A percentile compares a stretch with the other conserved stretches of the same genome.
phyloP scores from a whole-genome alignment of 768 basidiomycete species.

The Melanogaster broomeanus region DNA sequence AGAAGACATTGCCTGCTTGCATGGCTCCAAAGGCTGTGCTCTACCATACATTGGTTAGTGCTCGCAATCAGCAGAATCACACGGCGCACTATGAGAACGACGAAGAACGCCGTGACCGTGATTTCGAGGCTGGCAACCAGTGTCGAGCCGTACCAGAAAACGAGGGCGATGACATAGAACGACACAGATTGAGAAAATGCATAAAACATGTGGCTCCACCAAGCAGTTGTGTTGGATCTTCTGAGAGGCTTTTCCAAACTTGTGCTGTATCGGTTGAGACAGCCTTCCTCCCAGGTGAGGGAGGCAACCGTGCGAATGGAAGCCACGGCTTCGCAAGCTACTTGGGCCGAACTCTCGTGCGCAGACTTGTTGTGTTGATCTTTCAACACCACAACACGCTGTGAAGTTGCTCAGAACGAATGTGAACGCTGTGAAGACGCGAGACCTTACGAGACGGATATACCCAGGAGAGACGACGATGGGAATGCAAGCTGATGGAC shows the following conservation, averaged over 20 bases:
- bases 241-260: conserved; percentile 73
- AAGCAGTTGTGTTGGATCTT: conserved; percentile 61
- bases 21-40: conserved; percentile 77
- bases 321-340: conserved; percentile 90
- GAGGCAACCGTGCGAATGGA: conserved; percentile 90
- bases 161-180: conserved; percentile 83
- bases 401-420: conserved; percentile 5
- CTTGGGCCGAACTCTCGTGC: conserved; percentile 80
- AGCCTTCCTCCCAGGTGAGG: conserved; percentile 84
- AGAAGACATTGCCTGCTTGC: conserved; percentile 84
- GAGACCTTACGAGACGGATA: conserved; percentile 63
- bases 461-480: conserved; percentile 69
- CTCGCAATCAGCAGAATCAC: background rate
- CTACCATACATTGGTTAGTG: conserved; percentile 34
- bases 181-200: conserved; percentile 71
- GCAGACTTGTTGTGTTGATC: conserved; percentile 79
- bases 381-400: conserved; percentile 86
- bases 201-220: conserved; percentile 68
- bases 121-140: conserved; percentile 60
- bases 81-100: conserved; percentile 70
- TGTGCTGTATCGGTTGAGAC: conserved; percentile 61
- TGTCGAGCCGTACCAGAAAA: conserved; percentile 76
- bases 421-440: conserved; percentile 27
- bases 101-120: conserved; percentile 71
- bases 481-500: conserved; percentile 58